Conservation (phyloP, 176 grass and related monocot species). For the Tillandsia fasciculata region DNA sequence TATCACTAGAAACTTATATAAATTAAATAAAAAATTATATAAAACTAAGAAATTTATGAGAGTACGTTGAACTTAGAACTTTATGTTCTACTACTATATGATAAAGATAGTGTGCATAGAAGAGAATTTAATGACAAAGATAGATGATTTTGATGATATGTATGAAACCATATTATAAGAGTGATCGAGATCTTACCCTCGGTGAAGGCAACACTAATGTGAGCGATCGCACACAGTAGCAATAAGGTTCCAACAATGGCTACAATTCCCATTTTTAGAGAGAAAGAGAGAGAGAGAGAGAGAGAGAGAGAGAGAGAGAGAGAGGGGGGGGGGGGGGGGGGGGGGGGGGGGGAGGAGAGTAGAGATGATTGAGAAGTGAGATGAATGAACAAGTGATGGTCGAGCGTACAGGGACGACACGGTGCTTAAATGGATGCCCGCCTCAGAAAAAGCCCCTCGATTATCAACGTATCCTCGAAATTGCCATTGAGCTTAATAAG, state of each 20-base stretch:
- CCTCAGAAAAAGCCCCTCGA: background rate
- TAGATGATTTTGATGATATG: no score
- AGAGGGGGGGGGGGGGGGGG: background rate
- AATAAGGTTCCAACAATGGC: constrained; percentile 19
- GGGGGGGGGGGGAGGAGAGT: background rate
- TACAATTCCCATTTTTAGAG: constrained; percentile 17
- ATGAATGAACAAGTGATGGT: background rate
- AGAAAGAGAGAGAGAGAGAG: background rate
- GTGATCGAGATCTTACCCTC: constrained; percentile 38
- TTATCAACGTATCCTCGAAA: background rate
- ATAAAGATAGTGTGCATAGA: no score
- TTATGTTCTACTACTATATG: no score
- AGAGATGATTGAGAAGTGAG: constrained; percentile 4
- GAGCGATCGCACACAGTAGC: constrained; percentile 27
- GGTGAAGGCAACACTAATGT: constrained; percentile 25
- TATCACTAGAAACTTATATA: no score
- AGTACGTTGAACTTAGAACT: no score
- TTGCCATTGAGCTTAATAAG: constrained; percentile 13
- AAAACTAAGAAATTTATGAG: no score
- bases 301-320: background rate
- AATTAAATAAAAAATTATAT: no score
- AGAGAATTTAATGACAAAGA: no score
- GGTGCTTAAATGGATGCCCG: constrained; percentile 16
- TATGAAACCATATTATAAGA: background rate
- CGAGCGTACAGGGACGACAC: constrained; percentile 5